Percentiles rank a stretch among this genome's conserved stretches.
Evolutionary conservation across 192 early-diverging fungal species (phyloP).

Genomic region (Glomus cerebriforme): DNA sequence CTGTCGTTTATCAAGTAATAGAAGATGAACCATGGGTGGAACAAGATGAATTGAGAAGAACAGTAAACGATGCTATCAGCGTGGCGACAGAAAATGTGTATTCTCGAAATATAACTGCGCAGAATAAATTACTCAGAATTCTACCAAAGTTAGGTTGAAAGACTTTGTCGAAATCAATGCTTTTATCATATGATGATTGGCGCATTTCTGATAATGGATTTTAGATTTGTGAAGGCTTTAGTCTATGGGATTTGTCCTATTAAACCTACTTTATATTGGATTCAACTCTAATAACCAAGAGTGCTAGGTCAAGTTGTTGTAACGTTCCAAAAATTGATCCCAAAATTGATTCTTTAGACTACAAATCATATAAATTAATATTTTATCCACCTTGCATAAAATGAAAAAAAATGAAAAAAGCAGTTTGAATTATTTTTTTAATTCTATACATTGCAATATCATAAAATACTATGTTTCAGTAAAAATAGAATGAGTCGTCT

Average conservation of each 20-base stretch:
- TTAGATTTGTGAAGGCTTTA: conserved; percentile 9
- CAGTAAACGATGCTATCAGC: neutral
- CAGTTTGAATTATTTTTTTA: too few species aligned
- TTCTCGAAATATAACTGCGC: neutral
- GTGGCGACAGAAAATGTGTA: neutral
- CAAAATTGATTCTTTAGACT: too few species aligned
- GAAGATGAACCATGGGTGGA: conserved; percentile 9
- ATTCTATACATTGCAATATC: too few species aligned
- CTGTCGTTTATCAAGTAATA: conserved; percentile 12
- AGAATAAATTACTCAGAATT: conserved; percentile 10
- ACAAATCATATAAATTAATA: too few species aligned
- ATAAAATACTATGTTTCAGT: too few species aligned
- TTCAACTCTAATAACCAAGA: conserved; percentile 15
- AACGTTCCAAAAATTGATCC: too few species aligned
- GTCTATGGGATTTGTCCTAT: conserved; percentile 7
- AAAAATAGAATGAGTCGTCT: too few species aligned
- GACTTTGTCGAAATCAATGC: neutral
- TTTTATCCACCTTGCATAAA: too few species aligned
- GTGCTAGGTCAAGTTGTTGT: too few species aligned
- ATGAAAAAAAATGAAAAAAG: too few species aligned
- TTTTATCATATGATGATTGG: conserved; percentile 13
- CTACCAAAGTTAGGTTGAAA: neutral
- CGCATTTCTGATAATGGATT: neutral
- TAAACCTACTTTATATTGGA: conserved; percentile 5
- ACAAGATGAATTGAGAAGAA: conserved; percentile 4